Conservation (phyloP, 2,329 filamentous ascomycete species). For the Botryosphaeria dothidea region DNA sequence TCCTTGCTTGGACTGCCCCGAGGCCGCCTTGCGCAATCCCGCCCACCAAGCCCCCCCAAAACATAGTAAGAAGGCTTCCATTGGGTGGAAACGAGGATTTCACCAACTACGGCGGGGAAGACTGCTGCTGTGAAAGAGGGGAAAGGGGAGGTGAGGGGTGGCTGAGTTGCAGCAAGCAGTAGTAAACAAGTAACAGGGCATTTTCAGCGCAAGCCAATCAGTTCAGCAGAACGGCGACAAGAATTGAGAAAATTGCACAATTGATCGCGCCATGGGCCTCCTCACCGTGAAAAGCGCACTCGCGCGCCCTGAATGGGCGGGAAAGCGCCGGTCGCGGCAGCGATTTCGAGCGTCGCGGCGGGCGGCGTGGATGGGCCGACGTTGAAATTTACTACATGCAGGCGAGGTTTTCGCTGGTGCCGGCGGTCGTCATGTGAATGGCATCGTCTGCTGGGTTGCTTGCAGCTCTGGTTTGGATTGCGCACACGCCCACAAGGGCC, state of each 20-base stretch:
- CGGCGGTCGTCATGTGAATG: constrained; percentile 41
- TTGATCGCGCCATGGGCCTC: background rate
- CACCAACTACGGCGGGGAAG: background rate
- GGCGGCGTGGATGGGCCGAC: constrained; percentile 28
- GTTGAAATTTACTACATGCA: constrained; percentile 43
- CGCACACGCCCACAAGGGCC: constrained; percentile 12
- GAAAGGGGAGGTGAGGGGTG: background rate
- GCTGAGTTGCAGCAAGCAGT: background rate
- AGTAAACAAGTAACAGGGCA: no score
- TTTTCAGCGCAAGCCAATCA: background rate
- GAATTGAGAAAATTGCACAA: background rate
- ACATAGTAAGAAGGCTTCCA: no score
- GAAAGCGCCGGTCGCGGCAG: background rate
- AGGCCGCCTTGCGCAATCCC: no score
- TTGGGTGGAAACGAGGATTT: no score
- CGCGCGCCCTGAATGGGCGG: background rate
- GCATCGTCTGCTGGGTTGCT: constrained; percentile 36
- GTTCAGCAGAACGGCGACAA: background rate
- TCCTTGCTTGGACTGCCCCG: no score
- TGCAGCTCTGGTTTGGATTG: constrained; percentile 15
- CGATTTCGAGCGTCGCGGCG: background rate
- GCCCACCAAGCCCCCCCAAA: no score
- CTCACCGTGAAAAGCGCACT: background rate
- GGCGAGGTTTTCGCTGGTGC: constrained; percentile 31
- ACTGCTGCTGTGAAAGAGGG: background rate